Evolutionary conservation across 116 monocot genomes (phyloP), one percentile per base, ranked within the genome.

Genomic region (Phalaenopsis hybrid): DNA sequence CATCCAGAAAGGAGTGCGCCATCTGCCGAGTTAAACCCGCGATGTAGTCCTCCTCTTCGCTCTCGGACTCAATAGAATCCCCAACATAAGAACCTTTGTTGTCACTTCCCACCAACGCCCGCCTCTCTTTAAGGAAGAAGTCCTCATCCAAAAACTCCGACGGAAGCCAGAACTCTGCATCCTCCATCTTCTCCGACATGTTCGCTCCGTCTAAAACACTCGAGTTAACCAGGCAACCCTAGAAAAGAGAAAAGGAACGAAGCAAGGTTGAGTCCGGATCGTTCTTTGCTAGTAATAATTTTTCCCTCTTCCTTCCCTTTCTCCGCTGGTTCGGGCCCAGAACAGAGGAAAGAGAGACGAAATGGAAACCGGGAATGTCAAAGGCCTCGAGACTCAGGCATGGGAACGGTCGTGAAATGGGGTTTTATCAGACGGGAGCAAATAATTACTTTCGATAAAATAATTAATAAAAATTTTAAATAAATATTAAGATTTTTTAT

Each of bases 101-200:
- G 25, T 43, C 25, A 8, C 6, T 5, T 5, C 25, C 2, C 3
- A 21, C 15, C 3, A 43, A 37, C 8, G 33, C 25, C 34, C 48
- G 37, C 80, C 74, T 73, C 79, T 87, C 28, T 76, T 65, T 8
- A 33, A 75, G 2, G 55, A 85, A 87, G 81, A 82, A 79, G 50
- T 89, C 94, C 49, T 91, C 89, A 63, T 80, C 81, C 9, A 89
- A 82, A 81, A 94, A 86, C 81, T 92, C 94, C 0, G 87, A 73
- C 12, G 93, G 93, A 12, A 89, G 89, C 89, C 91, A 89, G 76
- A 88, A 83, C 83, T 83, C 88, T 0, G 78, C 91, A 31, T 81
- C 89, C 10, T 83, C 76, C 61, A 86, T 37, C 74, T 78, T 80
- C 48, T 81, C 76, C 74, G 85, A 80, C 88, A 88, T 85, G 33